A percentile compares a stretch with the other conserved stretches of the same genome.
phyloP scores from a whole-genome alignment of 2,329 filamentous ascomycete genomes.

The Stromatinia cepivora region DNA sequence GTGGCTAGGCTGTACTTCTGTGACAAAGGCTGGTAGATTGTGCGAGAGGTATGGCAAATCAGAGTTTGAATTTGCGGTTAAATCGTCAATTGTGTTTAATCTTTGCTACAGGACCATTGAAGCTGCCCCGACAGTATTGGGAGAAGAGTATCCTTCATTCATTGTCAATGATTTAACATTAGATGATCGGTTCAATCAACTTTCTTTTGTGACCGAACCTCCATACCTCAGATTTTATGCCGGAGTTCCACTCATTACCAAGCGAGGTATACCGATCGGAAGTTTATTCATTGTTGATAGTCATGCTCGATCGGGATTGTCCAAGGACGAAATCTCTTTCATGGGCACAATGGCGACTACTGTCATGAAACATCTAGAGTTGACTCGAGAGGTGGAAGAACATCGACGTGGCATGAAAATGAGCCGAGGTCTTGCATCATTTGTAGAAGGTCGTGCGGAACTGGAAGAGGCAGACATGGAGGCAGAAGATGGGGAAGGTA shows the following conservation, averaged over 20 bases:
- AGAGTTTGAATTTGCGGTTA: background rate
- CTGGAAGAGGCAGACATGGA: constrained; percentile 37
- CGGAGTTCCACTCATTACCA: constrained; percentile 41
- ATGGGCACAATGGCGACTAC: constrained; percentile 58
- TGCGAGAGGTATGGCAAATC: constrained; percentile 37
- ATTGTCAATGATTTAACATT: constrained; percentile 38
- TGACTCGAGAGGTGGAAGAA: constrained; percentile 54
- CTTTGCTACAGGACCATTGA: constrained; percentile 35
- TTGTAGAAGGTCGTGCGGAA: constrained; percentile 49
- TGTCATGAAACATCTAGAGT: constrained; percentile 62
- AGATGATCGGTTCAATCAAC: constrained; percentile 38
- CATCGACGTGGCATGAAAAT: constrained; percentile 56
- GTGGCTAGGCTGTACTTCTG: constrained; percentile 40
- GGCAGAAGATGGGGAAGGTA: constrained; percentile 36
- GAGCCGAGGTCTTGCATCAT: constrained; percentile 54
- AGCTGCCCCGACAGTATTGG: constrained; percentile 26
- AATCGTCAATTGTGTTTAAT: constrained; percentile 1
- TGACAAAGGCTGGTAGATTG: constrained; percentile 38
- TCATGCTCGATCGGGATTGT: constrained; percentile 52
- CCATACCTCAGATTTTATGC: constrained; percentile 40
- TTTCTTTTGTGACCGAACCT: constrained; percentile 36
- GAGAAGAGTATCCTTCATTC: constrained; percentile 38
- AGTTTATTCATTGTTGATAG: constrained; percentile 62
- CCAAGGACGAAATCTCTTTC: constrained; percentile 51
- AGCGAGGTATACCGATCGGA: constrained; percentile 51